Evolutionary conservation across 208 protist species (phyloP), one percentile per base, ranked within the genome.

Genomic region (Trypanosoma melophagium): DNA sequence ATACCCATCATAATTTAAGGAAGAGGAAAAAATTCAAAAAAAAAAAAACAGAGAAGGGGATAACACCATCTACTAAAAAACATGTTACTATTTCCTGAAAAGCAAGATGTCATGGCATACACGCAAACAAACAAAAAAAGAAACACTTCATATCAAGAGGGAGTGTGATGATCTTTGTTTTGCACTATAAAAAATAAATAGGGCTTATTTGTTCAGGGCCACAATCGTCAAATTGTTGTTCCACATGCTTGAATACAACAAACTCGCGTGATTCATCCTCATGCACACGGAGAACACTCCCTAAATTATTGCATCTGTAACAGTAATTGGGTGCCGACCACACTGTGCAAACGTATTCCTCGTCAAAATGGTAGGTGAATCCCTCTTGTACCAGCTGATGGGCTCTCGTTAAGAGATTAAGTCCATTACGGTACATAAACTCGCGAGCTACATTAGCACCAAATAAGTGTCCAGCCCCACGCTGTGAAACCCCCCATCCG

Each of bases 321-420:
- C 94, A 98, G 83, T 99, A 99, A 71, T 99, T 99, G n/a, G 98
- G 98, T 9, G 98, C 98, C 0, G 88, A 97, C 96, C 97, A 99
- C n/a, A 99, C 94, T 0, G 97, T 99, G 70, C 89, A 93, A 3
- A 96, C 62, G 51, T 79, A 78, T 53, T 94, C 80, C 69, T 96
- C 87, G 17, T 87, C 71, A 66, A 97, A 97, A 62, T 93, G 84
- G 64, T 97, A 97, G 62, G 89, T 91, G 77, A 92, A 96, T 10
- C 94, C 94, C 50, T 97, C 85, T 22, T 94, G 82, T 0, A 97
- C 92, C 10, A 97, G 80, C 71, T 97, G 94, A 60, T 97, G 94
- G 0, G 94, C 92, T 21, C 94, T 79, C 13, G 87, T 89, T 22
- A 97, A 84, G 21, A 96, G 80, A 49, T 90, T 79, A 1, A 97